Evolutionary conservation across 495 filamentous ascomycete species (phyloP).

Genomic region (Tetracladium marchalianum): DNA sequence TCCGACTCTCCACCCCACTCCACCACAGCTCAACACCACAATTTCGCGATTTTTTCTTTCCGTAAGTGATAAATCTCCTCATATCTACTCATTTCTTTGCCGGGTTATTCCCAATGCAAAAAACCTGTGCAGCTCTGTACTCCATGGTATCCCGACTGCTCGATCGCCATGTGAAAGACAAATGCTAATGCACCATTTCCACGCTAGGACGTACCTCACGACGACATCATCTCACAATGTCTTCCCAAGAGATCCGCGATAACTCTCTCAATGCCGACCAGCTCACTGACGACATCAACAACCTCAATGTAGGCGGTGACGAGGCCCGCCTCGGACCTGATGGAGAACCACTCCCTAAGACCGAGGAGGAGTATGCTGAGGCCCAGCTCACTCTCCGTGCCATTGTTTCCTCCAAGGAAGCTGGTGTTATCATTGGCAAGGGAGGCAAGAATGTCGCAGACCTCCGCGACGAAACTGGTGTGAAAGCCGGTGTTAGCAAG

Average conservation of each 20-base stretch:
- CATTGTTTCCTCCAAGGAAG: constrained; percentile 97
- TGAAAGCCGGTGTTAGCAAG: constrained; percentile 97
- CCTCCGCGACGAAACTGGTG: constrained; percentile 91
- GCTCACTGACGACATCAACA: constrained; percentile 29
- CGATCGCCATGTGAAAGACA: not conserved
- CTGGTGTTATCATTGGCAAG: constrained; percentile 97
- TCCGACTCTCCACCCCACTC: constrained; percentile 2
- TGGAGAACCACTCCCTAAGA: constrained; percentile 63
- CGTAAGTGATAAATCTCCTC: not conserved
- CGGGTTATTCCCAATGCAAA: not conserved
- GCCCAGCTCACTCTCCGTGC: constrained; percentile 86
- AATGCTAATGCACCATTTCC: not conserved
- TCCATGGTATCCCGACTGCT: not conserved
- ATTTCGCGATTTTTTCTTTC: too few species aligned
- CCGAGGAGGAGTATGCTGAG: constrained; percentile 92
- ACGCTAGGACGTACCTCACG: not conserved
- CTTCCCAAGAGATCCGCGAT: constrained; percentile 38
- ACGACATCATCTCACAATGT: constrained; percentile 26
- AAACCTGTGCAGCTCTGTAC: not conserved
- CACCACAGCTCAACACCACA: constrained; percentile 5
- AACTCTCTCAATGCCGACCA: constrained; percentile 39
- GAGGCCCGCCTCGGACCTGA: constrained; percentile 54
- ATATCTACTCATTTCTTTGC: not conserved
- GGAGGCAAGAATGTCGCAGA: constrained; percentile 97
- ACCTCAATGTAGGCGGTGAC: constrained; percentile 33